Evolutionary conservation across 2,329 filamentous ascomycete genomes (phyloP), one percentile per base, ranked within the genome.

Genomic region (Dothidotthia symphoricarpi): DNA sequence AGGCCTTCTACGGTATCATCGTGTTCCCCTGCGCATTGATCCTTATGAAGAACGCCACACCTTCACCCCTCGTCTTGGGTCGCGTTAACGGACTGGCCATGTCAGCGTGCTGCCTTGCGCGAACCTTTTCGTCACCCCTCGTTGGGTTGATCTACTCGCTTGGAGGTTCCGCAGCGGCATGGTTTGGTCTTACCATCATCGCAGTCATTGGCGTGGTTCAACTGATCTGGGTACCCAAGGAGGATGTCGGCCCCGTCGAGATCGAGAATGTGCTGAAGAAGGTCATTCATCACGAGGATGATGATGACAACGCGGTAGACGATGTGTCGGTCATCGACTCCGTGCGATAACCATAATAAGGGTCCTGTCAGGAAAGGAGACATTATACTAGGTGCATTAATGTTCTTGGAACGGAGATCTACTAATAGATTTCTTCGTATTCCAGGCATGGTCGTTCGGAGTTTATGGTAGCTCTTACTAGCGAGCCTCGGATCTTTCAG

Each of bases 21-120:
- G 77, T 77, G 13, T 83, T 82, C 28, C 84, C 83, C 0, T 77
- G 84, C 16, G 74, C 83, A 0, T 70, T 87, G n/a, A 87, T 87
- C 41, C 68, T 88, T n/a, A 76, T 88, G 55, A 88, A 88, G 64
- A 82, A 87, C 64, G 83, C 84, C 0, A 80, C 81, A 5, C 81
- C 83, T 1, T 77, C 76, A 2, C 71, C 79, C 1, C 74, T 75
- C 0, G 75, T 80, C 2, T 71, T 88, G 11, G 84, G 84, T 1
- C 81, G 79, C 48, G 83, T 88, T 55, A 88, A 88, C 46, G 84
- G 84, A 0, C 64, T 86, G 6, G 83, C 83, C 75, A 31, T 83
- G 81, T 49, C 74, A 75, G 32, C 86, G 75, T 13, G 59, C 84
- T 49, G 82, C 78, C 6, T 83, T 76, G 85, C 80, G 53, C 74